Evolutionary conservation across 768 basidiomycete species (phyloP).

Genomic region (Termitomyces sp.): DNA sequence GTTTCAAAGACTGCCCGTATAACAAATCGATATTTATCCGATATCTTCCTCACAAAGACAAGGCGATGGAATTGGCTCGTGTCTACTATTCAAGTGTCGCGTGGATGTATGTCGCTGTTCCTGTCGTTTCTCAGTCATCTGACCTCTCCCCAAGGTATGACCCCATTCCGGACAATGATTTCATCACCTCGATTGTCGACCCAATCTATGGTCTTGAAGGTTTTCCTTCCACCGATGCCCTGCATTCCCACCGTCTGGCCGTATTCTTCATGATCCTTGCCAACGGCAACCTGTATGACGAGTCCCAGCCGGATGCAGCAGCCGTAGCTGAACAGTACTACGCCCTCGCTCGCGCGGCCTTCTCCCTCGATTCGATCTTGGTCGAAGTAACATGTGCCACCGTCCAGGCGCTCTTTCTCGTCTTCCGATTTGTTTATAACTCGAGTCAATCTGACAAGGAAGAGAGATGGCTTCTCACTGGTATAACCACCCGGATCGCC

Average conservation of each 20-base stretch:
- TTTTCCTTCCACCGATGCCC: slow-evolving; percentile 24
- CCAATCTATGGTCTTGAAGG: slow-evolving; percentile 37
- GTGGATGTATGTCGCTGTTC: slow-evolving; percentile 39
- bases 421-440: slow-evolving; percentile 37
- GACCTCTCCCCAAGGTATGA: slow-evolving; percentile 34
- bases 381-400: slow-evolving; percentile 42
- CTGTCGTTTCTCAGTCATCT: slow-evolving; percentile 1
- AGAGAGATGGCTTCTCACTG: slow-evolving; percentile 46
- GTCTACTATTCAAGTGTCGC: slow-evolving; percentile 41
- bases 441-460: slow-evolving; percentile 40
- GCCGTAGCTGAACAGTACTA: slow-evolving; percentile 38
- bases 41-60: slow-evolving; percentile 36
- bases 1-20: slow-evolving; percentile 34
- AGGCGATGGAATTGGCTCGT: slow-evolving; percentile 35
- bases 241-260: slow-evolving; percentile 46
- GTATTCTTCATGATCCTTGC: slow-evolving; percentile 51
- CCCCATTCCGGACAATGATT: slow-evolving; percentile 39
- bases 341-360: slow-evolving; percentile 42
- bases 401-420: slow-evolving; percentile 44
- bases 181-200: slow-evolving; percentile 33
- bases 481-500: slow-evolving; percentile 36
- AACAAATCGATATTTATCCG: slow-evolving; percentile 31
- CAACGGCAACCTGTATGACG: slow-evolving; percentile 42
- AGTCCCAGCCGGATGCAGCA: slow-evolving; percentile 25
- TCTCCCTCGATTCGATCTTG: slow-evolving; percentile 42